Percentiles rank a stretch among this genome's conserved stretches.
These are phyloP conservation scores for Nephelium lappaceum DNA, from an alignment of 345 rosid species.

Conservation along the genomic window DNA sequence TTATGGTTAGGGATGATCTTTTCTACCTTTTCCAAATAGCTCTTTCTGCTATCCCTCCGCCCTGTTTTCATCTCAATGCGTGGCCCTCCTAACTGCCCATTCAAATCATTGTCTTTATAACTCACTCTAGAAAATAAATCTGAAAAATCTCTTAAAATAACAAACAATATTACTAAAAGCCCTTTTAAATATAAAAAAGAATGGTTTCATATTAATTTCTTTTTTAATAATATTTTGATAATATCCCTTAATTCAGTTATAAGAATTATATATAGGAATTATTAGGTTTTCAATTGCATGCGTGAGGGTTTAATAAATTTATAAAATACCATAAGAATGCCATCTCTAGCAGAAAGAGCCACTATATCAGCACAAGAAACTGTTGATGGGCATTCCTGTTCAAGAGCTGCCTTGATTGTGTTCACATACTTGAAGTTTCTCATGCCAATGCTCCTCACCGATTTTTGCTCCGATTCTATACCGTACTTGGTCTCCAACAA, in stretches of 20 bases:
- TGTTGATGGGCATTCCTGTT: constrained; percentile 64
- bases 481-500: constrained; percentile 56
- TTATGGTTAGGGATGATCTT: constrained; percentile 66
- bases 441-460: constrained; percentile 82
- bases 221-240: too few relatives aligned
- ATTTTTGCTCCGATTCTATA: constrained; percentile 60
- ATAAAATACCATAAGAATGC: constrained; percentile 58
- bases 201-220: too few relatives aligned
- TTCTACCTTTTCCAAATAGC: constrained; percentile 49
- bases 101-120: neutral
- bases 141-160: too few relatives aligned
- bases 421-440: constrained; percentile 79
- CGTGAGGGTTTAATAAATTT: neutral
- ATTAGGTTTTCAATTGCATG: neutral
- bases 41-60: constrained; percentile 63
- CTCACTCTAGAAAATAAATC: too few relatives aligned
- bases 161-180: too few relatives aligned
- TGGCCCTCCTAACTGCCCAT: constrained; percentile 72
- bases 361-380: constrained; percentile 89
- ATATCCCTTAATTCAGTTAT: neutral
- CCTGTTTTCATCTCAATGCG: constrained; percentile 80
- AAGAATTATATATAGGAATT: neutral
- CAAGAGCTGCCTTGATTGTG: constrained; percentile 76
- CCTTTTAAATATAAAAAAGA: too few relatives aligned
- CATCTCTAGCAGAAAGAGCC: constrained; percentile 85